These are phyloP conservation scores for Coccinonectria pachysandricola DNA, from an alignment of 2,329 filamentous ascomycete genomes.

Conservation along the genomic window DNA sequence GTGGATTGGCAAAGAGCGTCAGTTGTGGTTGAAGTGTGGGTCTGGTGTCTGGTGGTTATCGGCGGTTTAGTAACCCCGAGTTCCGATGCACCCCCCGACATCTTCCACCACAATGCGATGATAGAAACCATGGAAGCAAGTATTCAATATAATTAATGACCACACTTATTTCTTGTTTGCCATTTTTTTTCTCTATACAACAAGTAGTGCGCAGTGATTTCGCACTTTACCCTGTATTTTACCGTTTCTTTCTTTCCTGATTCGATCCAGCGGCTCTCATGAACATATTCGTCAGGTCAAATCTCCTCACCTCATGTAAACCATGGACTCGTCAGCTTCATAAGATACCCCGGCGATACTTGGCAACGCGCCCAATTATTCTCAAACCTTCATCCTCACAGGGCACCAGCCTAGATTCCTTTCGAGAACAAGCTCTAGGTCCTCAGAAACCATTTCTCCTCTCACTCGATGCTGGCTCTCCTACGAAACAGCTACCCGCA, in stretches of 20 bases:
- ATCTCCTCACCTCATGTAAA: too few species aligned
- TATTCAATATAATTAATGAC: too few species aligned
- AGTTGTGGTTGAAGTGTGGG: slow-evolving; percentile 2
- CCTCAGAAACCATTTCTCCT: slow-evolving; percentile 40
- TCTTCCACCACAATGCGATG: too few species aligned
- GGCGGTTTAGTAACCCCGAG: slow-evolving; percentile 17
- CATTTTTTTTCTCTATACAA: too few species aligned
- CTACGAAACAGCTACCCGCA: slow-evolving; percentile 35
- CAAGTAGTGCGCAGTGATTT: too few species aligned
- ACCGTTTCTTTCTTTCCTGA: too few species aligned
- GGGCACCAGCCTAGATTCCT: slow-evolving; percentile 29
- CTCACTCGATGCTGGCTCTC: slow-evolving; percentile 33
- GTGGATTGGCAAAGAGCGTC: slow-evolving; percentile 1
- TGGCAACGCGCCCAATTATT: slow-evolving; percentile 3
- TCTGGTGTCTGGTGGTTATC: slow-evolving; percentile 7
- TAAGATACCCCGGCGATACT: slow-evolving; percentile 4
- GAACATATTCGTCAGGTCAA: too few species aligned
- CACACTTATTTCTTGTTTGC: too few species aligned
- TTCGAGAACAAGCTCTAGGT: slow-evolving; percentile 42
- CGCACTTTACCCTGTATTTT: too few species aligned
- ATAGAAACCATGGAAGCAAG: too few species aligned
- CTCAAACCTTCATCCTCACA: slow-evolving; percentile 5
- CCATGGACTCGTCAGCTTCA: slow-evolving; percentile 11
- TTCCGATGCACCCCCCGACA: slow-evolving; percentile 8
- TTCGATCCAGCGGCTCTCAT: too few species aligned